Percentiles rank a stretch among this genome's conserved stretches.
Conservation (phyloP, 345 rosid genomes). For the Dovyalis caffra region DNA sequence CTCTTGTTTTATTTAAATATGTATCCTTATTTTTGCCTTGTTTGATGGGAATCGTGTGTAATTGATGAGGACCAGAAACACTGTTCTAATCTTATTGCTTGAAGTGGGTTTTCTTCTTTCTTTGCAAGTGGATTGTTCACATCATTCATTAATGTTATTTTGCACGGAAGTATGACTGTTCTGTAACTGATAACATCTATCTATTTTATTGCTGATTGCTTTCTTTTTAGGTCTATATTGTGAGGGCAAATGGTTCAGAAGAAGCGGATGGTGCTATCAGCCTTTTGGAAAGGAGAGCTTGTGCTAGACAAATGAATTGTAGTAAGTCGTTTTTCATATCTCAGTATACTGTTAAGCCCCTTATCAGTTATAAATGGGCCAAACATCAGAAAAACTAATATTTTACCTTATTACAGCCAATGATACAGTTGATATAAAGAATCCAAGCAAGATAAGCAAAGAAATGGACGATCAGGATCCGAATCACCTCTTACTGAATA, state of each 20-base stretch:
- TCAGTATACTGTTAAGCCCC: neutral
- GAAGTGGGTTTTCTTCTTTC: no score
- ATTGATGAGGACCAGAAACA: no score
- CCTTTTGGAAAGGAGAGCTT: slow-evolving; percentile 29
- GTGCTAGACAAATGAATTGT: slow-evolving; percentile 1
- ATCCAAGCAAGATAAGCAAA: neutral
- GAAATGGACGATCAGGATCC: slow-evolving; percentile 9
- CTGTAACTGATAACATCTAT: no score
- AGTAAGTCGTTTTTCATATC: slow-evolving; percentile 18
- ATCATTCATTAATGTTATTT: no score
- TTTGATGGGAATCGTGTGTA: no score
- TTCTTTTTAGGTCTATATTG: slow-evolving; percentile 42
- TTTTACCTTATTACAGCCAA: neutral
- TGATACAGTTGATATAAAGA: neutral
- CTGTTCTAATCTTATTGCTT: no score
- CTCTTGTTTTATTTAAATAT: no score
- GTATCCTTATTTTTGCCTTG: no score
- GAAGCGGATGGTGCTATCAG: slow-evolving; percentile 39
- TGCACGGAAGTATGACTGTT: no score
- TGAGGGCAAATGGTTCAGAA: slow-evolving; percentile 31
- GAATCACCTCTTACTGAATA: slow-evolving; percentile 8
- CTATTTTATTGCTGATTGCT: neutral
- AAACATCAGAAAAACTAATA: neutral
- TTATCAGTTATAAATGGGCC: neutral
- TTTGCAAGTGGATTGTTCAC: no score